phyloP scores from a whole-genome alignment of 805 yeast species.

The Saturnispora quitensis region DNA sequence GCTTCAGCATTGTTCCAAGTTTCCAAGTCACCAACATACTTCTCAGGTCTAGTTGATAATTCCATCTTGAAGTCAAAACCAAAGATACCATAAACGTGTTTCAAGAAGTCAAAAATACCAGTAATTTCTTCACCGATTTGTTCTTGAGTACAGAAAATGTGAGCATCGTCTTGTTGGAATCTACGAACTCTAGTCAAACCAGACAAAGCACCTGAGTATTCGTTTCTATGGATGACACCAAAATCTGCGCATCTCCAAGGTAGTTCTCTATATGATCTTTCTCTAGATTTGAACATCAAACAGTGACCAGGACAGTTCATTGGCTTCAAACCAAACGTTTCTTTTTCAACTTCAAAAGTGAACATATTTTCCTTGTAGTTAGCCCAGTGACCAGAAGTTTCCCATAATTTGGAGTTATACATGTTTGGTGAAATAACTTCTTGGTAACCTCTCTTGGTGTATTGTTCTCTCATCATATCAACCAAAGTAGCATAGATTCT shows the following conservation, averaged over 20 bases:
- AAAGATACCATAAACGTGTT: conserved; percentile 79
- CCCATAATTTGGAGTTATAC: conserved; percentile 97
- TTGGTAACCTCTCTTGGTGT: conserved; percentile 89
- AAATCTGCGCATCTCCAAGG: conserved; percentile 99
- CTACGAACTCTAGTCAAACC: conserved; percentile 96
- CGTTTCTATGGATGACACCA: conserved; percentile 96
- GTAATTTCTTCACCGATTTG: conserved; percentile 84
- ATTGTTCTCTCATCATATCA: conserved; percentile 73
- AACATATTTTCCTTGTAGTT: conserved; percentile 98
- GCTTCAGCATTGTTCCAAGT: conserved; percentile 91
- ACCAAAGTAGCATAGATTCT: conserved; percentile 87
- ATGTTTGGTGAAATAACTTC: conserved; percentile 99
- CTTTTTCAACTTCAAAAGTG: conserved; percentile 93
- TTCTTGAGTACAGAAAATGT: conserved; percentile 88
- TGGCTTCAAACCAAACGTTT: conserved; percentile 88
- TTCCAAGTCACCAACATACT: conserved; percentile 86
- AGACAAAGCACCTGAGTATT: conserved; percentile 88
- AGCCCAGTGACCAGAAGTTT: conserved; percentile 97
- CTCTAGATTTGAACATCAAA: conserved; percentile 82
- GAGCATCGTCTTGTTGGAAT: conserved; percentile 99
- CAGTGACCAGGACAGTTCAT: conserved; percentile 73
- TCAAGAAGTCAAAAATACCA: conserved; percentile 76
- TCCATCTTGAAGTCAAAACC: conserved; percentile 97
- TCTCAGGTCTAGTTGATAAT: conserved; percentile 94
- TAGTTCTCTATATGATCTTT: conserved; percentile 91